Base-by-base conservation (phyloP, 306 rosid species). In the Rosa rugosa region DNA sequence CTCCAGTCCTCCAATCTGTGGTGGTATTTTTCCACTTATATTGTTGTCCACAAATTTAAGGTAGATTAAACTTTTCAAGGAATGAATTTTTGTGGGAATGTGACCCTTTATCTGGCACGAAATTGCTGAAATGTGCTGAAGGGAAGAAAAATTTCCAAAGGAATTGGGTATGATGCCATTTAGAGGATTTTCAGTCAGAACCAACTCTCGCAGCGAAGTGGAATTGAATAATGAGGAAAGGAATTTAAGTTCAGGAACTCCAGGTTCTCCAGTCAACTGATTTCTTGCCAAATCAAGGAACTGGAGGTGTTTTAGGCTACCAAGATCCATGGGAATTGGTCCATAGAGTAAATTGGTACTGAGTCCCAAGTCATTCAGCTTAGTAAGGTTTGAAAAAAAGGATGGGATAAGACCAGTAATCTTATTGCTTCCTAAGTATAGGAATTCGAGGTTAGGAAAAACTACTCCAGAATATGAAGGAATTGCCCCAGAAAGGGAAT, bases 31-130 rank as follows among this genome's bases (percentile, higher is more conserved):
- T 27, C 31, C 31, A 27, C 31, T 27, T 27, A 27, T 27, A 27
- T 27, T 27, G 31, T 27, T 27, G 31, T 0, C 31, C 31, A 27
- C 31, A 27, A 27, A 27, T 27, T 27, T 27, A 27, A 27, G 31
- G 31, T 27, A 27, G 31, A 27, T 27, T 27, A 27, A 40, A 5
- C 6, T 40, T 42, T 42, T 68, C 72, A 42, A 41, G 51, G 34
- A 51, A 51, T 51, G n/a, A 2, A 68, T 31, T 5, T 11, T 40
- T 7, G 12, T 41, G 51, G 72, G 72, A 41, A 68, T 41, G 2
- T n/a, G 50, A 10, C 72, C 72, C 50, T 42, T 68, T 12, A 68
- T 68, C 20, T 49, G 89, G 87, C 67, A 62, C 31, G 31, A 27
- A 27, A 27, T 27, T 27, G 31, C 31, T 27, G 31, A 27, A 27